phyloP scores from a whole-genome alignment of 2,329 filamentous ascomycete genomes.

The Penicillium sp. region DNA sequence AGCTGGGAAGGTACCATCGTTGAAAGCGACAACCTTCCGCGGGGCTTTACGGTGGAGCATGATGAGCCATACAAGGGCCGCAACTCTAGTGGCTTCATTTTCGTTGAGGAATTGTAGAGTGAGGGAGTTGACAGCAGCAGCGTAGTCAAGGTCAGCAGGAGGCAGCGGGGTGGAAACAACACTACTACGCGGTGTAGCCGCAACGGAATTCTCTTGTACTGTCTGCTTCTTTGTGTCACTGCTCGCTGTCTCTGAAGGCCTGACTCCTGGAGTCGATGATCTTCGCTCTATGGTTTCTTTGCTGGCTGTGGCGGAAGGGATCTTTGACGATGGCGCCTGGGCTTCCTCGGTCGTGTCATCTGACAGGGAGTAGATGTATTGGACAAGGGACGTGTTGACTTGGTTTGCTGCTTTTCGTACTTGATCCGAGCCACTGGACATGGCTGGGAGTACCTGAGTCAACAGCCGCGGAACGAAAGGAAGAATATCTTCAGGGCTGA shows the following conservation, averaged over 20 bases:
- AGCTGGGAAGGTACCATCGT: constrained; percentile 94
- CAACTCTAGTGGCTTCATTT: constrained; percentile 91
- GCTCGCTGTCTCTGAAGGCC: constrained; percentile 25
- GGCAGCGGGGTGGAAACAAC: constrained; percentile 46
- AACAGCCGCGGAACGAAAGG: constrained; percentile 91
- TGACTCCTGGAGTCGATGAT: constrained; percentile 40
- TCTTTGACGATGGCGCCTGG: constrained; percentile 33
- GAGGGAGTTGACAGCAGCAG: constrained; percentile 86
- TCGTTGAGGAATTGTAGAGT: constrained; percentile 94
- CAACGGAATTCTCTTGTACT: constrained; percentile 27
- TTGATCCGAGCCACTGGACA: constrained; percentile 86
- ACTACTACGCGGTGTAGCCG: constrained; percentile 47
- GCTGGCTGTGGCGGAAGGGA: constrained; percentile 37
- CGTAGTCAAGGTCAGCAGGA: constrained; percentile 80
- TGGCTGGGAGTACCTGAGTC: constrained; percentile 85
- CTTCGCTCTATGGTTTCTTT: constrained; percentile 41
- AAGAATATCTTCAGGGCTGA: constrained; percentile 93
- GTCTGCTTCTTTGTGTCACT: constrained; percentile 31
- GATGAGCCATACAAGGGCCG: constrained; percentile 91
- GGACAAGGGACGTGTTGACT: constrained; percentile 87
- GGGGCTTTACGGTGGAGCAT: constrained; percentile 97
- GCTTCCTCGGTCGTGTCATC: constrained; percentile 58
- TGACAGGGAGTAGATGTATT: constrained; percentile 88
- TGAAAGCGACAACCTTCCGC: constrained; percentile 87
- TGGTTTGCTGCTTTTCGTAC: constrained; percentile 84